phyloP scores from a whole-genome alignment of 345 rosid genomes.

The Eucalyptus camaldulensis region DNA sequence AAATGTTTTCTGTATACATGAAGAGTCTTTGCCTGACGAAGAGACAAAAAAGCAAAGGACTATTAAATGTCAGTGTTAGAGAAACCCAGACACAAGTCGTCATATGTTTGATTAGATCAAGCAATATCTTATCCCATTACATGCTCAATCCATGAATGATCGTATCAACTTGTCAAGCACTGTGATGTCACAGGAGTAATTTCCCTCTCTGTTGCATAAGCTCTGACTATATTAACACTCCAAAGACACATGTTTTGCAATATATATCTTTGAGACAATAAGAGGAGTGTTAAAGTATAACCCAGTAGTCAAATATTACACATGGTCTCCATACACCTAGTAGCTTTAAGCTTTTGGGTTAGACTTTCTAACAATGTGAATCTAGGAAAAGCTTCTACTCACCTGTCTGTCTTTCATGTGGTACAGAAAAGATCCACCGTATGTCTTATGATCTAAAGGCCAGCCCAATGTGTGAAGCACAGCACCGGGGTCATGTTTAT shows the following conservation, averaged over 20 bases:
- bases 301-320: background rate
- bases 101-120: background rate
- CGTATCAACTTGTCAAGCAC: background rate
- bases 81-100: background rate
- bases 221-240: background rate
- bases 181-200: background rate
- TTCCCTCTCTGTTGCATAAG: background rate
- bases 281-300: background rate
- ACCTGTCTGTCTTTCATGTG: conserved; percentile 93
- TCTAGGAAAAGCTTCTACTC: background rate
- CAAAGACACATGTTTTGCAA: background rate
- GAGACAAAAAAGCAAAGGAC: background rate
- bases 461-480: conserved; percentile 87
- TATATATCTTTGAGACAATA: background rate
- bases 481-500: conserved; percentile 76
- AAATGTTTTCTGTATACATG: background rate
- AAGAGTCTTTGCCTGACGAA: background rate
- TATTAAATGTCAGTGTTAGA: background rate
- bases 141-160: background rate
- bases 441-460: conserved; percentile 86
- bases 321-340: background rate
- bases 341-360: background rate
- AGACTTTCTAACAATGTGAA: background rate
- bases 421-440: conserved; percentile 94
- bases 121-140: background rate